Evolutionary conservation across 805 yeast genomes (phyloP).

Genomic region (Lipomyces kockii): DNA sequence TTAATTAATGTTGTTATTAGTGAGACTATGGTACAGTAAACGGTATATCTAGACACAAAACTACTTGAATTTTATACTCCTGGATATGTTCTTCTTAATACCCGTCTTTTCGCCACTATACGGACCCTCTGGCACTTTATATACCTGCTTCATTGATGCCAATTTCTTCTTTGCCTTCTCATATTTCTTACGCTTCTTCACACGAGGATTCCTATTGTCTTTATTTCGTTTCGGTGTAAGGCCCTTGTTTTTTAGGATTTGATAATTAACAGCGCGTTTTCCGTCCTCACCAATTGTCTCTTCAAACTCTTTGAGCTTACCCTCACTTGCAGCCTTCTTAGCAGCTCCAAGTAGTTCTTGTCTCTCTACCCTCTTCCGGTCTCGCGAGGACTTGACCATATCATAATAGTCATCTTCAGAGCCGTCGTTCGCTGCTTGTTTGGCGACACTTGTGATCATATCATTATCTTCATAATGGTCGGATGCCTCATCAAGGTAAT

Average conservation of each 20-base stretch:
- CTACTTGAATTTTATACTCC: slow-evolving; percentile 70
- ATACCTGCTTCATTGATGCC: slow-evolving; percentile 88
- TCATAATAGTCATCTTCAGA: slow-evolving; percentile 66
- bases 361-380: slow-evolving; percentile 55
- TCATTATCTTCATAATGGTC: slow-evolving; percentile 45
- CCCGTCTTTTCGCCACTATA: slow-evolving; percentile 96
- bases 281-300: slow-evolving; percentile 76
- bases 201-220: slow-evolving; percentile 93
- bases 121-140: slow-evolving; percentile 68
- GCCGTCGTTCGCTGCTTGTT: slow-evolving; percentile 35
- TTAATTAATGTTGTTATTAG: background rate
- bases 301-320: slow-evolving; percentile 72
- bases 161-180: slow-evolving; percentile 93
- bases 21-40: slow-evolving; percentile 1
- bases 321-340: slow-evolving; percentile 73
- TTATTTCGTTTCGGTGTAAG: slow-evolving; percentile 91
- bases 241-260: slow-evolving; percentile 95
- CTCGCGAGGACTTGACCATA: slow-evolving; percentile 54
- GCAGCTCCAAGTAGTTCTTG: slow-evolving; percentile 16
- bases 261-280: slow-evolving; percentile 93
- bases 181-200: slow-evolving; percentile 96
- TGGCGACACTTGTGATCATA: background rate
- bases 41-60: background rate
- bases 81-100: slow-evolving; percentile 91
- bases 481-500: slow-evolving; percentile 42